Base-by-base conservation (phyloP, 495 filamentous ascomycete genomes). In the Cetradonia linearis region DNA sequence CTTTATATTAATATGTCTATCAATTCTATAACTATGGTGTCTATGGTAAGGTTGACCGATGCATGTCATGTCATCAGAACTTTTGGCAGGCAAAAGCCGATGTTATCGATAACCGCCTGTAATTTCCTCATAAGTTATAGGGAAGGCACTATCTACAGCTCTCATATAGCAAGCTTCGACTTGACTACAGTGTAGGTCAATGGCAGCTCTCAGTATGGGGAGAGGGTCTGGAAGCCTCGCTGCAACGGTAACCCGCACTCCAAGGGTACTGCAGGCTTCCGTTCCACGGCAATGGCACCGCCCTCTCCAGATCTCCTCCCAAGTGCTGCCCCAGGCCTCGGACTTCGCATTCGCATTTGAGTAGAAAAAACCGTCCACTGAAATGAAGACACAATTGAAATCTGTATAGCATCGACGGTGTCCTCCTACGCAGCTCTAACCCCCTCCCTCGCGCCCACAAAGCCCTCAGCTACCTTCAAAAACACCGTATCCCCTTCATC, bases 281-380 rank as follows among this genome's bases (percentile, higher is more conserved):
- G 36, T 42, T 2, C 27, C 34, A 20, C 16, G 27, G 6, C 38
- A 44, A 3, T 40, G 33, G 25, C 34, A 27, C 10, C 54, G 34
- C 7, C 34, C n/a, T 25, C 14, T 56, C 8, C 54, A 56, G 18
- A 61, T 48, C 1, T 53, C 58, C 25, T 1, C 33, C 27, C 1
- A 11, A 55, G 31, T 33, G 14, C 20, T 20, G 20, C 30, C 49
- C 37, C 56, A 62, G 20, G 54, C 78, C 55, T 81, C 84, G 16
- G 76, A 81, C 69, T 89, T 88, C 65, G 89, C 86, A 8, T 93
- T 94, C 73, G 88, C 86, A 18, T 91, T 94, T 68, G 89, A 94
- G 87, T 91, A 79, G 70, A 63, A 61, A 27, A 25, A 2, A 33
- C 27, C n/a, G 37, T 53, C 13, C 11, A n/a, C 6, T 23, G 9